Evolutionary conservation across 2,329 filamentous ascomycete genomes (phyloP).

Genomic region (Hymenoscyphus fructigenus): DNA sequence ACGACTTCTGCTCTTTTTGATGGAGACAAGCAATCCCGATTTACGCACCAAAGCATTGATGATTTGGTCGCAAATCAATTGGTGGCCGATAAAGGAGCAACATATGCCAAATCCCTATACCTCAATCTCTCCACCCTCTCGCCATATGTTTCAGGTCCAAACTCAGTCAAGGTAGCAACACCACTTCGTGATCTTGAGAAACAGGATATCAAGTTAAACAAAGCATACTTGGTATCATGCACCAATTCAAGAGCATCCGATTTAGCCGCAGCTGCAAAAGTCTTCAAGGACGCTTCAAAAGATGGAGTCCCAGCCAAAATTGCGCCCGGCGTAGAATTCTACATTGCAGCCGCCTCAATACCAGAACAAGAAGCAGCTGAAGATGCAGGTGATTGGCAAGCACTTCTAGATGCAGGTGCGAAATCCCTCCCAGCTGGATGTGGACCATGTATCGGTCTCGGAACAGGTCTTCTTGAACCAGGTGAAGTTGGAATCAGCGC

Average conservation of each 20-base stretch:
- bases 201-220: conserved; percentile 75
- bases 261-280: conserved; percentile 75
- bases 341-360: conserved; percentile 83
- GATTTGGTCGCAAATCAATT: conserved; percentile 67
- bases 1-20: conserved; percentile 65
- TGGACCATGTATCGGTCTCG: conserved; percentile 83
- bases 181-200: conserved; percentile 71
- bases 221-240: conserved; percentile 86
- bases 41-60: conserved; percentile 73
- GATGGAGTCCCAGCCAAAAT: conserved; percentile 66
- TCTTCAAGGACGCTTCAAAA: conserved; percentile 75
- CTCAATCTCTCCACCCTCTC: conserved; percentile 80
- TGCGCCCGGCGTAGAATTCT: conserved; percentile 75
- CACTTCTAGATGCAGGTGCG: conserved; percentile 77
- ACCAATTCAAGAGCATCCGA: conserved; percentile 85
- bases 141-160: conserved; percentile 83
- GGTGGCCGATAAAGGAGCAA: conserved; percentile 70
- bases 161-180: conserved; percentile 84
- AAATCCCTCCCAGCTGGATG: conserved; percentile 70
- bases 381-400: conserved; percentile 81
- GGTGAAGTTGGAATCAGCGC: conserved; percentile 87
- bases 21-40: conserved; percentile 51
- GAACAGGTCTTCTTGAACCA: conserved; percentile 71
- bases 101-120: conserved; percentile 80
- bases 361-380: conserved; percentile 77